Percentiles rank a stretch among this genome's conserved stretches.
phyloP scores from a whole-genome alignment of 352 stramenopile genomes.

The Pythium pectinolyticum region DNA sequence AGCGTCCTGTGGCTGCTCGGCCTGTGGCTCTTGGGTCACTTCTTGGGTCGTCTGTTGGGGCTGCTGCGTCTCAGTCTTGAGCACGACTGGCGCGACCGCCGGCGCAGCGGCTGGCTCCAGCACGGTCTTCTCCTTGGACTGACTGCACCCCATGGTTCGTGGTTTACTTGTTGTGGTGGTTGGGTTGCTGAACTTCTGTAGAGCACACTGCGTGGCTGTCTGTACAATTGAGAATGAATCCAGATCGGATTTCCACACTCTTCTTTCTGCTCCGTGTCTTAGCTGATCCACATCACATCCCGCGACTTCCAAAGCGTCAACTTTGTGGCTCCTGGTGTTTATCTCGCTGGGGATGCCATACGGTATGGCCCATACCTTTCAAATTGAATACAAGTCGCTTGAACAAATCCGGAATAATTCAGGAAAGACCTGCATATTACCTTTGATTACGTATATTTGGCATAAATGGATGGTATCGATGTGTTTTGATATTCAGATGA shows the following conservation, averaged over 20 bases:
- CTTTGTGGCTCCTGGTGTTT: neutral
- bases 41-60: too few relatives aligned
- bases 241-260: too few relatives aligned
- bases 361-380: too few relatives aligned
- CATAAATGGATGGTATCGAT: too few relatives aligned
- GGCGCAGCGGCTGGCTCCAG: neutral
- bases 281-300: too few relatives aligned
- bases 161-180: neutral
- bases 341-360: neutral
- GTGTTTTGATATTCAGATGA: too few relatives aligned
- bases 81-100: neutral
- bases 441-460: too few relatives aligned
- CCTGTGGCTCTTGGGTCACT: too few relatives aligned
- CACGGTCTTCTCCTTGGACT: conserved; percentile 5
- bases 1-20: neutral
- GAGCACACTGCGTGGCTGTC: neutral
- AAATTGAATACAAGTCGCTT: too few relatives aligned
- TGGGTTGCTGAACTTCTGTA: neutral
- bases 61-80: neutral
- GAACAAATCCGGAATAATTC: too few relatives aligned
- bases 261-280: too few relatives aligned
- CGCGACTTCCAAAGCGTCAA: conserved; percentile 4
- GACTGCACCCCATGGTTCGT: neutral
- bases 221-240: neutral
- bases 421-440: too few relatives aligned